These are phyloP conservation scores for Alternaria sp. DNA, from an alignment of 2,329 filamentous ascomycete species.

Conservation along the genomic window DNA sequence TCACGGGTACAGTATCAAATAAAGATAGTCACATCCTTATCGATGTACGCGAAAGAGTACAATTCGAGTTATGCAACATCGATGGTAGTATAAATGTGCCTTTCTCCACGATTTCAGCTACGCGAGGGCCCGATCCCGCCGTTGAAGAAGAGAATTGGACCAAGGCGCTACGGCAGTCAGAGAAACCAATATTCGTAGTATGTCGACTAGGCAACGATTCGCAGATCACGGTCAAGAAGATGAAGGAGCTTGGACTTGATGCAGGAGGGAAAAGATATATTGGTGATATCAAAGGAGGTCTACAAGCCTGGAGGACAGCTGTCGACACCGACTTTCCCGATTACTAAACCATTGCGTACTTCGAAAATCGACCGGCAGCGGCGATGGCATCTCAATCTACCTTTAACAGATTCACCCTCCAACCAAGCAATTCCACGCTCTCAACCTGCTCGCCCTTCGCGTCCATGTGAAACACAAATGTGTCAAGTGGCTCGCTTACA, in stretches of 20 bases:
- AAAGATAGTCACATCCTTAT: constrained; percentile 67
- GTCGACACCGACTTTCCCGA: constrained; percentile 69
- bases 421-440: constrained; percentile 29
- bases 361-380: neutral
- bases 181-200: constrained; percentile 71
- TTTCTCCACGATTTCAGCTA: constrained; percentile 63
- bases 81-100: constrained; percentile 78
- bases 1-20: constrained; percentile 41
- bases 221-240: constrained; percentile 70
- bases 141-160: constrained; percentile 40
- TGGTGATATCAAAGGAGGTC: constrained; percentile 75
- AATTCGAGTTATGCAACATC: constrained; percentile 82
- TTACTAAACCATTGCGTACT: constrained; percentile 52
- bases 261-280: constrained; percentile 65
- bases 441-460: constrained; percentile 4
- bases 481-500: constrained; percentile 32
- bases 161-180: constrained; percentile 36
- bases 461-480: constrained; percentile 26
- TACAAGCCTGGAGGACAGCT: constrained; percentile 74
- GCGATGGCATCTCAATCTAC: constrained; percentile 3
- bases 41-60: constrained; percentile 84
- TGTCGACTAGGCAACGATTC: constrained; percentile 83
- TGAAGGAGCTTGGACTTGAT: constrained; percentile 69
- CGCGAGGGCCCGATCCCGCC: constrained; percentile 7
- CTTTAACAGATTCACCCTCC: constrained; percentile 23